Evolutionary conservation across 345 rosid species (phyloP).

Genomic region (Xanthoceras sorbifolium): DNA sequence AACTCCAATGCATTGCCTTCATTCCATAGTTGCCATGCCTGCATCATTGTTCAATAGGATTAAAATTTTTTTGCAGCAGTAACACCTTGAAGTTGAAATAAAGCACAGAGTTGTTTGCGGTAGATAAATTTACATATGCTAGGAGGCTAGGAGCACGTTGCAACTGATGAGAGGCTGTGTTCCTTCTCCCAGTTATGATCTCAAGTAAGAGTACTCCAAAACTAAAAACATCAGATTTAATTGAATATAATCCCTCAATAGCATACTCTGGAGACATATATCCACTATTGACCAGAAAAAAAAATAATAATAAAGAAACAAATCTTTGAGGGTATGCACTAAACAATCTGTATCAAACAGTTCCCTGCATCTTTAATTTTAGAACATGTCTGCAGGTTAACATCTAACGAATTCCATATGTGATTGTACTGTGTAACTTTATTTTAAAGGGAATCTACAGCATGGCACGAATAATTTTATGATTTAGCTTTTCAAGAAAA

Average conservation of each 20-base stretch:
- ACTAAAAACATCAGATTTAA: conserved; percentile 57
- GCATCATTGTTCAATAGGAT: neutral
- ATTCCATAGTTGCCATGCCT: conserved; percentile 66
- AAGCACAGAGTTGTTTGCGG: neutral
- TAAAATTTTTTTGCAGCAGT: neutral
- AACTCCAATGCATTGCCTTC: conserved; percentile 44
- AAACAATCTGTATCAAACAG: too few species aligned
- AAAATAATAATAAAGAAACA: neutral
- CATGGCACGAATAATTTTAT: too few species aligned
- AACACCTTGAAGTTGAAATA: neutral
- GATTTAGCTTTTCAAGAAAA: too few species aligned
- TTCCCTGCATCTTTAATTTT: too few species aligned
- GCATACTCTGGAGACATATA: conserved; percentile 65
- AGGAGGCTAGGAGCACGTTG: conserved; percentile 32
- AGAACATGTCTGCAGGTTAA: too few species aligned
- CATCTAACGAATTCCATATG: too few species aligned
- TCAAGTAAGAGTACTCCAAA: conserved; percentile 62
- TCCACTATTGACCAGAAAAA: conserved; percentile 30
- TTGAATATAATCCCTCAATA: conserved; percentile 44
- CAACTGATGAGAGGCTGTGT: conserved; percentile 20
- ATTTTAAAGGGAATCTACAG: too few species aligned
- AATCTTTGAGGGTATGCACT: too few species aligned
- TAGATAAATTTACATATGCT: conserved; percentile 37
- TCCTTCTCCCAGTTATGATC: conserved; percentile 50
- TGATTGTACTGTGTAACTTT: too few species aligned